Evolutionary conservation across 345 rosid genomes (phyloP).

Genomic region (Hevea brasiliensis): DNA sequence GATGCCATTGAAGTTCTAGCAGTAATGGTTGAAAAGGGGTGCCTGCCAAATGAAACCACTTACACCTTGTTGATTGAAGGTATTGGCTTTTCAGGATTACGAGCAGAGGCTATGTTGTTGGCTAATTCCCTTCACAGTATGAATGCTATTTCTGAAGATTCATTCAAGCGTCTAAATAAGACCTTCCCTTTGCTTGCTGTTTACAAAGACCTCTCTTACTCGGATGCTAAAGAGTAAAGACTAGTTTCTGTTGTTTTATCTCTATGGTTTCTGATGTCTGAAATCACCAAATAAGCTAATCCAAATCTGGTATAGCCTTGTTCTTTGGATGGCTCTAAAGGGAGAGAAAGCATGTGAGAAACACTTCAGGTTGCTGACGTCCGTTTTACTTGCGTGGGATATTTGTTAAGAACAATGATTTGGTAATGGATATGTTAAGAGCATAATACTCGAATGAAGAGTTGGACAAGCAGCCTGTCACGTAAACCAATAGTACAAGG

Average conservation of each 20-base stretch:
- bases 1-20: slow-evolving; percentile 68
- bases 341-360: neutral
- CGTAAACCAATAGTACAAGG: neutral
- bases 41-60: slow-evolving; percentile 79
- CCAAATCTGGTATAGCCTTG: neutral
- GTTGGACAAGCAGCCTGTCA: neutral
- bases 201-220: slow-evolving; percentile 43
- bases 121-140: slow-evolving; percentile 49
- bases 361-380: neutral
- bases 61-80: slow-evolving; percentile 65
- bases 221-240: slow-evolving; percentile 28
- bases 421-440: neutral
- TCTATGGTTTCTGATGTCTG: neutral
- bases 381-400: neutral
- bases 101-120: slow-evolving; percentile 72
- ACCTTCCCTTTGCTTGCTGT: slow-evolving; percentile 68
- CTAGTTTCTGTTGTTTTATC: slow-evolving; percentile 17
- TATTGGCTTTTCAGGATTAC: slow-evolving; percentile 69
- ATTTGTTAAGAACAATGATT: neutral
- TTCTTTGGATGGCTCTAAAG: neutral
- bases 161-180: slow-evolving; percentile 54
- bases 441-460: neutral
- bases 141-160: slow-evolving; percentile 53
- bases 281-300: neutral
- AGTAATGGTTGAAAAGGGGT: slow-evolving; percentile 61